Base-by-base conservation (phyloP, 1,284 basidiomycete species). In the Porogramme epimiltina region DNA sequence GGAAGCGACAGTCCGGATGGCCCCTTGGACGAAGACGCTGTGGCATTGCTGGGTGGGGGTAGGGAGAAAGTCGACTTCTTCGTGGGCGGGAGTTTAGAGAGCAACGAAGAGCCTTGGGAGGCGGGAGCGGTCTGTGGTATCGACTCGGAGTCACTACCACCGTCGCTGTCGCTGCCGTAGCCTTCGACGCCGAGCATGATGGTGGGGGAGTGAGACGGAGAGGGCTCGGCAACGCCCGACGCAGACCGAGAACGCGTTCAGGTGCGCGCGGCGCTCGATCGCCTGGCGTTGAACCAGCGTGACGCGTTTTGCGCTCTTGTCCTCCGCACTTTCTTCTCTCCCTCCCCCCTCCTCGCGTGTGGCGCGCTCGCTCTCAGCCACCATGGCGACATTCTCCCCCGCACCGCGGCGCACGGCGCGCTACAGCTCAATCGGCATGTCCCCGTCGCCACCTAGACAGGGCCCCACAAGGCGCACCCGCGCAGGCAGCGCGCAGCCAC, bases 121-220 rank as follows among this genome's bases (percentile, higher is more conserved):
- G 42, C 42, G 15, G 60, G 10, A 2, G 42, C 40, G n/a, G 49
- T 40, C 15, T 51, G 36, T 18, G 49, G 55, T 0, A 54, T 26
- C 23, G 42, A 44, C 49, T 85, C 81, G 42, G 73, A 69, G 47
- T 79, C 79, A 59, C 73, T 59, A 19, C 26, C 57, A 37, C 74
- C 80, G 66, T 78, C 84, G 67, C 76, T 80, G 66, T 78, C 85
- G 68, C 85, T 89, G 54, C 85, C 86, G 61, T 91, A 91, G 74
- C 76, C 78, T 63, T 85, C 84, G 50, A 89, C 74, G 43, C 86
- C 87, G 60, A 90, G 79, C 87, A 89, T 91, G 61, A 52, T 58
- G 63, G 42, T 51, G 56, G 52, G 49, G 41, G 54, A 37, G 25
- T 22, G 24, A 50, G 52, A n/a, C 47, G 42, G 49, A 40, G 43